Evolutionary conservation across 768 basidiomycete species (phyloP).

Genomic region (Chalciporus sphaerocephalus): DNA sequence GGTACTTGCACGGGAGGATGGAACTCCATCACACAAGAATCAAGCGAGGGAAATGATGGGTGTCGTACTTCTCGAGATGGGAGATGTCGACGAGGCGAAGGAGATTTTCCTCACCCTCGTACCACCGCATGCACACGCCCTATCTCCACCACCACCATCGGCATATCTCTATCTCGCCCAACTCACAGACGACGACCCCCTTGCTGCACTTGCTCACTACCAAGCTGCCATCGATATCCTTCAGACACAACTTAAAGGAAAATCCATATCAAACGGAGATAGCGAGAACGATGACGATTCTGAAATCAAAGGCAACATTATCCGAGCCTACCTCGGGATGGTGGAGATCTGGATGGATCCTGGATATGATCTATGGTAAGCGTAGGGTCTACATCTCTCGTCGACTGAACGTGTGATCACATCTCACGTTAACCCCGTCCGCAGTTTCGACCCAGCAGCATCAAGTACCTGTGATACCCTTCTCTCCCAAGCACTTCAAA

Average conservation of each 20-base stretch:
- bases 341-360: conserved; percentile 98
- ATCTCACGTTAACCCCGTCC: not conserved
- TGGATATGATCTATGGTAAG: conserved; percentile 79
- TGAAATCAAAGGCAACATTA: conserved; percentile 63
- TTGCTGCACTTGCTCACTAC: conserved; percentile 68
- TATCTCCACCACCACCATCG: conserved; percentile 61
- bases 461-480: conserved; percentile 79
- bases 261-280: conserved; percentile 44
- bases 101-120: conserved; percentile 59
- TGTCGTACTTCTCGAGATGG: conserved; percentile 71
- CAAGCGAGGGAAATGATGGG: conserved; percentile 81
- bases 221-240: conserved; percentile 75
- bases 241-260: conserved; percentile 66
- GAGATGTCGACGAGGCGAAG: conserved; percentile 69
- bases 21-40: conserved; percentile 42
- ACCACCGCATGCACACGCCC: conserved; percentile 58
- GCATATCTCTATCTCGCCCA: conserved; percentile 90
- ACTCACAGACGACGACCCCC: conserved; percentile 72
- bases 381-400: not conserved
- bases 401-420: not conserved
- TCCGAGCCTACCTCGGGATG: conserved; percentile 80
- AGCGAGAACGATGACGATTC: conserved; percentile 32
- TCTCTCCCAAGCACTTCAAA: conserved; percentile 64
- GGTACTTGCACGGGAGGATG: conserved; percentile 55
- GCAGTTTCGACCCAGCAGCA: conserved; percentile 79